Evolutionary conservation across 495 filamentous ascomycete species (phyloP), one percentile per base, ranked within the genome.

Genomic region (Penicillium herquei): DNA sequence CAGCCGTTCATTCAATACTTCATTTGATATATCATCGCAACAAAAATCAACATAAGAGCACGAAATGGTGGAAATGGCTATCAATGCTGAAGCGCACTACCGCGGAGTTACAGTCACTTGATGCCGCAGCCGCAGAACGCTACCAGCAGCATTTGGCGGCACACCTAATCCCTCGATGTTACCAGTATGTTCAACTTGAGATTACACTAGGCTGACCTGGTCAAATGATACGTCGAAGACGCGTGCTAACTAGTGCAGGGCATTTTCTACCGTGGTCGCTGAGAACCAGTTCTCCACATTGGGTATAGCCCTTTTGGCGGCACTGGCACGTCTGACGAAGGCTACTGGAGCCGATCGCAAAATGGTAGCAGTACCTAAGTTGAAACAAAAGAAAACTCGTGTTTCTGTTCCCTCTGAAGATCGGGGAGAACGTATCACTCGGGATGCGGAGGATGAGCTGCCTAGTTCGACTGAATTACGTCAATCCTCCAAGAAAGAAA

Each of bases 201-300:
- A 1, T 39, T 39, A 26, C 21, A 26, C 4, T 4, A 26, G 21
- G 4, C 21, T 26, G 2, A 2, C 21, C 21, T 1, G 21, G 4
- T 26, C 21, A 26, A 26, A 26, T 26, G 21, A 26, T 26, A 26
- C 2, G 4, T 1, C 21, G 21, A 32, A 13, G 21, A 21, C 8
- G 13, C 8, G 18, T 14, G 7, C 51, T 65, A 39, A 63, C 55
- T 47, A 6, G 30, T 11, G 41, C 53, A 85, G 81, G 13, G 83
- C 87, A 0, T 93, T 95, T 64, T 83, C 82, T 7, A 85, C 84
- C 26, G 72, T 93, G 12, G 70, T 88, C 6, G 84, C 84, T 8
- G 88, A 91, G 69, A 81, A 75, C 37, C 87, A 89, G 56, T 91
- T 88, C 65, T 82, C 88, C n/a, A 73, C 87, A 1, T 77, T 94